Evolutionary conservation across 768 basidiomycete species (phyloP), one percentile per base, ranked within the genome.

Genomic region (Termitomyces sp.): DNA sequence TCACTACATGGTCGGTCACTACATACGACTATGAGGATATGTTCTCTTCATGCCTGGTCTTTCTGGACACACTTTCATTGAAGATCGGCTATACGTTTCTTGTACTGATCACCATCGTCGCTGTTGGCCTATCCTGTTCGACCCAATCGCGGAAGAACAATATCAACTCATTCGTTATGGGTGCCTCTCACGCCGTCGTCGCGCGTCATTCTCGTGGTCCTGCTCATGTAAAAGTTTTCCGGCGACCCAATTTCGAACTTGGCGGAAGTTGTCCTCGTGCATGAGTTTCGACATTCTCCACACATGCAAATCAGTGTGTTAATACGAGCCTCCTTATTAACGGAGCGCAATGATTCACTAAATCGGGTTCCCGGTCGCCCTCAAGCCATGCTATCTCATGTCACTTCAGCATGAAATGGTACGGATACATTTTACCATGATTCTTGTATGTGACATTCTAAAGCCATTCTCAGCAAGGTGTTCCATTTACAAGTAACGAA

Each of bases 151-250:
- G 86, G 83, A 70, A 66, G 52, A 77, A 80, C 32, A 92, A 91
- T 73, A 79, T 84, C 79, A 85, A 91, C 70, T 81, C 85, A 9
- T 75, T 89, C 32, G 78, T 86, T 58, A 85, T 92, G 32, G 85
- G 85, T n/a, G 82, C 83, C 20, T 84, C 90, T 28, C 2, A 28
- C 28, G 28, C 0, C 67, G 68, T 87, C 7, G 80, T 92, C 72
- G 90, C 90, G 67, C 58, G 28, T 86, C 74, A 20, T 28, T 22
- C 22, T 18, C 28, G 18, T 36, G 28, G 4, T 28, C 28, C 4
- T 28, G 28, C 28, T 28, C 5, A 36, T 48, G 39, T 50, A 52
- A n/a, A n/a, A 39, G 54, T 12, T 58, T 52, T 4, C 5, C 11
- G 35, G 35, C 35, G 35, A 36, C 35, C 1, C 35, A 12, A 36